Percentiles rank a stretch among this genome's conserved stretches.
Conservation (phyloP, 1,139 yeast genomes). For the Schizosaccharomyces versatilis region DNA sequence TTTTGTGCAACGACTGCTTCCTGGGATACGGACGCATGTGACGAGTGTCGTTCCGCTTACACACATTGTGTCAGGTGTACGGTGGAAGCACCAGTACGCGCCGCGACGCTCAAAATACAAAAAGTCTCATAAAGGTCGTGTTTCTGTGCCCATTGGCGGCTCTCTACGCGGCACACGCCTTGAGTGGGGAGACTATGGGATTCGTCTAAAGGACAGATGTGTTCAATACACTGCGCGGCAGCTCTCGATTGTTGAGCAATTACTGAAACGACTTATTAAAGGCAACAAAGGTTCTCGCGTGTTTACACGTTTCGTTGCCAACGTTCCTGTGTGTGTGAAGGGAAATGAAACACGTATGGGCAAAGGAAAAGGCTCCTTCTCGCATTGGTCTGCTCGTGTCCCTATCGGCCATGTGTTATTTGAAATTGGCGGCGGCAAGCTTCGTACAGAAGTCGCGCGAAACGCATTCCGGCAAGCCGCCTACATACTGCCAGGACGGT, state of each 20-base stretch:
- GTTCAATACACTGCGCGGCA: slow-evolving; percentile 73
- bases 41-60: too few species aligned
- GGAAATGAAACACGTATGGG: slow-evolving; percentile 99
- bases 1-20: too few species aligned
- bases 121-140: slow-evolving; percentile 87
- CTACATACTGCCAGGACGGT: slow-evolving; percentile 76
- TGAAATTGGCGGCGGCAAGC: slow-evolving; percentile 54
- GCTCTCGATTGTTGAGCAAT: slow-evolving; percentile 73
- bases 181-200: slow-evolving; percentile 64
- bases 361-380: slow-evolving; percentile 95
- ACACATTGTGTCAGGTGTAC: background rate
- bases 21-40: too few species aligned
- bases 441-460: slow-evolving; percentile 76
- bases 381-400: slow-evolving; percentile 90
- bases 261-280: slow-evolving; percentile 52
- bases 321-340: slow-evolving; percentile 78
- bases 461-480: slow-evolving; percentile 85
- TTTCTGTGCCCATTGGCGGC: slow-evolving; percentile 86
- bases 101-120: slow-evolving; percentile 54
- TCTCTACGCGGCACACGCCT: slow-evolving; percentile 52
- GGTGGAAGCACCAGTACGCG: slow-evolving; percentile 10
- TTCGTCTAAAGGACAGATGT: slow-evolving; percentile 73
- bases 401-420: slow-evolving; percentile 87
- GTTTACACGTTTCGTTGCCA: slow-evolving; percentile 62
- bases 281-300: slow-evolving; percentile 31